phyloP scores from a whole-genome alignment of 495 filamentous ascomycete genomes.

The Friedmanniomyces simplex region DNA sequence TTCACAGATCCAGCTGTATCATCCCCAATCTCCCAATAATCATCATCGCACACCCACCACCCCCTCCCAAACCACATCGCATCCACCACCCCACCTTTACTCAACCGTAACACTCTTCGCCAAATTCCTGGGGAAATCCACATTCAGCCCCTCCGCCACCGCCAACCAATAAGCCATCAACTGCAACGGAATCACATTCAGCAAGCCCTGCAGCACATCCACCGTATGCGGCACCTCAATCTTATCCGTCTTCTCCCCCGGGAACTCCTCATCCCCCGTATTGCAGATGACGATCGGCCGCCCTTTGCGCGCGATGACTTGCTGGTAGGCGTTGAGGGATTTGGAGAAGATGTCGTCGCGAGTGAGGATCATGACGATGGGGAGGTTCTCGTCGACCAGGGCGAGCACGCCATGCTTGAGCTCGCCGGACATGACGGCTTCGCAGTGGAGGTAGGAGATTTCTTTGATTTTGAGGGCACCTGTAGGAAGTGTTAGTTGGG shows the following conservation, averaged over 20 bases:
- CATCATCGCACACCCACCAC: constrained; percentile 36
- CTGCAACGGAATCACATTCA: constrained; percentile 96
- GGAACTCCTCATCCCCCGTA: constrained; percentile 78
- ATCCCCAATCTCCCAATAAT: background rate
- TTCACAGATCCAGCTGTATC: background rate
- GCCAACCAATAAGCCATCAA: constrained; percentile 98
- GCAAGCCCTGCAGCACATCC: constrained; percentile 85
- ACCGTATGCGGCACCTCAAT: constrained; percentile 96
- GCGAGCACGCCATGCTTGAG: constrained; percentile 97
- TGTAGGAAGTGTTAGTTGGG: constrained; percentile 20
- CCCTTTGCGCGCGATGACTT: constrained; percentile 89
- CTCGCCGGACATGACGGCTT: constrained; percentile 99
- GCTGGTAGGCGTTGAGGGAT: constrained; percentile 96
- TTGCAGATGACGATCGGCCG: constrained; percentile 99
- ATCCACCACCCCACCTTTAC: constrained; percentile 41
- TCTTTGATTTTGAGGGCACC: constrained; percentile 97
- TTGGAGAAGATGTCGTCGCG: constrained; percentile 92
- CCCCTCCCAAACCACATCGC: background rate
- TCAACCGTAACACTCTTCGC: constrained; percentile 99
- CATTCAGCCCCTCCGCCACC: constrained; percentile 62
- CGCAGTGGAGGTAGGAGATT: constrained; percentile 98
- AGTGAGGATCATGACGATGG: constrained; percentile 99
- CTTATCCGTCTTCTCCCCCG: constrained; percentile 75
- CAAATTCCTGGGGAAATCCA: constrained; percentile 71
- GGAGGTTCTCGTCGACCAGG: constrained; percentile 92